Conservation (phyloP, 2,329 filamentous ascomycete species). For the Fusarium sp. region DNA sequence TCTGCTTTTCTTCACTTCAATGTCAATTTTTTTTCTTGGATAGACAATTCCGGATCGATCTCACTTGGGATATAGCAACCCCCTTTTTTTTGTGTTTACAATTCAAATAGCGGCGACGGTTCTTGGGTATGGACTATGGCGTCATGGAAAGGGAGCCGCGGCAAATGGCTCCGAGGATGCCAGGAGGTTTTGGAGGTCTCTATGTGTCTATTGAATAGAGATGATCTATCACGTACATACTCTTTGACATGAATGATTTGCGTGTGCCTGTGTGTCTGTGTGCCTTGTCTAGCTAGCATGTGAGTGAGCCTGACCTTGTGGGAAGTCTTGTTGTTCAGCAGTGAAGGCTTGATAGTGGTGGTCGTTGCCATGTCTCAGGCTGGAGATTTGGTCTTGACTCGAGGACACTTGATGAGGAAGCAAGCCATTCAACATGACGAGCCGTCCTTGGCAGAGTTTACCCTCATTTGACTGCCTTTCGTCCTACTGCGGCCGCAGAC, state of each 20-base stretch:
- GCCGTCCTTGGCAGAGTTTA: not conserved
- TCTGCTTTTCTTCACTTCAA: conserved; percentile 38
- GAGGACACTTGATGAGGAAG: not conserved
- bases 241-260: conserved; percentile 8
- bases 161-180: conserved; percentile 46
- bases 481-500: not conserved
- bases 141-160: conserved; percentile 45
- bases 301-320: not conserved
- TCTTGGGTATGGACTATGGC: conserved; percentile 44
- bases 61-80: conserved; percentile 39
- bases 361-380: not conserved
- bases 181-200: conserved; percentile 41
- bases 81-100: conserved; percentile 35
- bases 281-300: not conserved
- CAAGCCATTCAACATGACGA: not conserved
- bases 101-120: conserved; percentile 35
- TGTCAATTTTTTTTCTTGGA: conserved; percentile 40
- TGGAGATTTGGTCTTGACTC: not conserved
- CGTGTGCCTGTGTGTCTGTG: not conserved
- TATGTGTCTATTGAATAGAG: conserved; percentile 46
- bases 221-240: conserved; percentile 34
- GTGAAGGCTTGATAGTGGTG: not conserved
- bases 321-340: not conserved
- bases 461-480: not conserved
- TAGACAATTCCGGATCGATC: conserved; percentile 35